Base-by-base conservation (phyloP, 192 early-diverging fungal genomes). In the Coemansia sp. region DNA sequence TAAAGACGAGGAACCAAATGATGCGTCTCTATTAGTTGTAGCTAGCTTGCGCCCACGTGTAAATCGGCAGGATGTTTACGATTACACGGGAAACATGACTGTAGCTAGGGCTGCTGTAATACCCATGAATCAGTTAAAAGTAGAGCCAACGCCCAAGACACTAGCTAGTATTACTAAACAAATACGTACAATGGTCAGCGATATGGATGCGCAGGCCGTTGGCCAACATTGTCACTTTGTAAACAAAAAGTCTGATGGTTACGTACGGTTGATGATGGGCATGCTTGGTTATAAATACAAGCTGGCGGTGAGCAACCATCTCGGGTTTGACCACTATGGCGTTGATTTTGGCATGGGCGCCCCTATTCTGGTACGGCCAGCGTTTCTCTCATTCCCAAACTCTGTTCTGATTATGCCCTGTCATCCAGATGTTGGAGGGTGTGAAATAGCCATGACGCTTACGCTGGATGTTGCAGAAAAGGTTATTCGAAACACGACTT, bases 301-400 rank as follows among this genome's bases (percentile, higher is more conserved):
- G 8, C 16, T 65, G 25, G 45, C 61, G 30, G 53, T 68, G 7
- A 64, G 61, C 13, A 74, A 68, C 49, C 66, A 68, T 35, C 25
- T 63, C 29, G 35, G 57, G 15, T 74, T 68, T 28, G 42, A 52
- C 1, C 51, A 68, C 30, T 68, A 68, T 49, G 21, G 13, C n/a
- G 33, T 58, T 25, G 66, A 74, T 49, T 74, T 74, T 74, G 72
- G 72, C 12, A 13, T 10, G 3, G 72, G 66, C 34, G 34, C 34
- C 21, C 55, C 55, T 7, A 31, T 2, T 6, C 31, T 57, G 3
- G 52, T 53, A 8, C 52, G 52, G 21, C 52, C 52, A 29, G 10
- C 52, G 1, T 12, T 30, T 9, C 52, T 29, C 0, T 26, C 52
- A 0, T 53, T 53, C 2, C 21, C 26, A 18, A 30, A 30, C 52